Conservation (phyloP, 495 filamentous ascomycete species). For the Xylaria acuta region DNA sequence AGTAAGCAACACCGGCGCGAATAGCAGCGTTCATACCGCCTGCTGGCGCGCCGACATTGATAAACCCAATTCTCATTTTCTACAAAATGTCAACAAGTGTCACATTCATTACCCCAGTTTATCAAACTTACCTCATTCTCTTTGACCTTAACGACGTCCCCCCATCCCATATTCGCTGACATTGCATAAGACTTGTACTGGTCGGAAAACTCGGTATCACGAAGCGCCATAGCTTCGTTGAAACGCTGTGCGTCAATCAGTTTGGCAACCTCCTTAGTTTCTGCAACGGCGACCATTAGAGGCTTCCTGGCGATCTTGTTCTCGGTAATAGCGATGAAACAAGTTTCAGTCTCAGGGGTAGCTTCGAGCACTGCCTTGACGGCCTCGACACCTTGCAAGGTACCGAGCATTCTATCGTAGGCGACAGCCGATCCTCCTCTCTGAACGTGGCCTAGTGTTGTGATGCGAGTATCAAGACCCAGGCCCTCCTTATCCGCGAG, state of each 20-base stretch:
- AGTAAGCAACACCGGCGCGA: conserved; percentile 94
- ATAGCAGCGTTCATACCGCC: conserved; percentile 99
- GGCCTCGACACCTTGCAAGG: conserved; percentile 93
- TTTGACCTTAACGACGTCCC: conserved; percentile 61
- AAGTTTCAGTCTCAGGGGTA: conserved; percentile 85
- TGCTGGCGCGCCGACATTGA: conserved; percentile 98
- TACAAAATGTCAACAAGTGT: conserved; percentile 41
- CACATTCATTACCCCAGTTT: conserved; percentile 21
- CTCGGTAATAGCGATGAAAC: conserved; percentile 93
- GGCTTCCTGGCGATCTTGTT: conserved; percentile 95
- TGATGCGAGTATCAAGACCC: conserved; percentile 88
- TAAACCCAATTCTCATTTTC: conserved; percentile 91
- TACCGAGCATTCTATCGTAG: conserved; percentile 93
- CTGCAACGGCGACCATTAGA: conserved; percentile 83
- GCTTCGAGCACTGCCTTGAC: conserved; percentile 95
- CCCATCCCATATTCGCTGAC: conserved; percentile 69
- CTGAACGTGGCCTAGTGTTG: conserved; percentile 95
- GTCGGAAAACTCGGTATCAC: conserved; percentile 93
- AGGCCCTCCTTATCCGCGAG: conserved; percentile 74
- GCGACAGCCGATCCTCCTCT: conserved; percentile 89
- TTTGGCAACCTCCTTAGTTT: conserved; percentile 80
- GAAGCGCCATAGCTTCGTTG: conserved; percentile 78
- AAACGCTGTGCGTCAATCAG: conserved; percentile 86
- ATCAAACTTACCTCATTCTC: conserved; percentile 68
- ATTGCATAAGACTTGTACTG: conserved; percentile 89